Evolutionary conservation across 2,329 filamentous ascomycete genomes (phyloP), one percentile per base, ranked within the genome.

Genomic region (Fusarium hostae): DNA sequence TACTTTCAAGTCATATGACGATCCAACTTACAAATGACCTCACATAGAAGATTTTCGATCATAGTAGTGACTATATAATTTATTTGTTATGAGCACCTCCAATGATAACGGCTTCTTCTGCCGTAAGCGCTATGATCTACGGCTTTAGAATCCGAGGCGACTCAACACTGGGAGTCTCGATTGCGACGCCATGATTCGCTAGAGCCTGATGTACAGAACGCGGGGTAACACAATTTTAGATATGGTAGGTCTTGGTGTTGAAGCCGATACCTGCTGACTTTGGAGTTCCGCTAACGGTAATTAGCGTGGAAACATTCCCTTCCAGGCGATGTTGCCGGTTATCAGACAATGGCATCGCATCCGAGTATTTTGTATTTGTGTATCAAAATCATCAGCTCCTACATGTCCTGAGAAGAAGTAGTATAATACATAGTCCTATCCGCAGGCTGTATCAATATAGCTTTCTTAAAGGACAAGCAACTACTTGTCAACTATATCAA

Each of bases 131-230:
- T 11, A 26, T 26, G 1, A 12, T 16, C 7, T 13, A 48, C 45
- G 45, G 45, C 10, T 48, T 32, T 3, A 32, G 45, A 48, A 48
- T 28, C 45, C 45, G 45, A 48, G 9, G 10, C 2, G 7, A 32
- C 20, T n/a, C 0, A 1, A 16, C 0, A 32, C 15, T 5, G 7
- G 11, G 4, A n/a, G 9, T 11, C 28, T 5, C 4, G 9, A 28
- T 22, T 30, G 13, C 44, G 9, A 47, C 15, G 6, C 2, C 3
- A n/a, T n/a, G 20, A 48, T 48, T 32, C 13, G 45, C 20, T 9
- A 22, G 15, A 12, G 4, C 6, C 26, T n/a, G 18, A 4, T 10
- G 6, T 2, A 18, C 13, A 22, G 13, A 16, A 32, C 30, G 28
- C 20, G 20, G 45, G 20, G 28, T 22, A 16, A 12, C 4, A 9